phyloP scores from a whole-genome alignment of 495 filamentous ascomycete genomes.

The Pseudomonodictys pantanalensis region DNA sequence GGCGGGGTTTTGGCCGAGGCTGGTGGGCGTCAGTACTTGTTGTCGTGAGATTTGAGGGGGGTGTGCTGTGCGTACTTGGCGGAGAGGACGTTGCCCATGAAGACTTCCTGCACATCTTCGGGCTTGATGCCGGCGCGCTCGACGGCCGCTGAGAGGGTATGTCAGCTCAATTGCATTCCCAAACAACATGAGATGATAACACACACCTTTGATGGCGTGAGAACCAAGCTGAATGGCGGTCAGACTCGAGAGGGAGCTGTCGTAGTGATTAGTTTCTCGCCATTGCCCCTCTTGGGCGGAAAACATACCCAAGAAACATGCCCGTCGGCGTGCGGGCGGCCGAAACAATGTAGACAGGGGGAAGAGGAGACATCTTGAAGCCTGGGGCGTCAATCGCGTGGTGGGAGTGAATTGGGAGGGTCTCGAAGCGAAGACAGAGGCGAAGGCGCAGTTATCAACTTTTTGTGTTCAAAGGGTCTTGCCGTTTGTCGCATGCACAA shows the following conservation, averaged over 20 bases:
- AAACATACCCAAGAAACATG: slow-evolving; percentile 80
- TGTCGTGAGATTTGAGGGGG: slow-evolving; percentile 3
- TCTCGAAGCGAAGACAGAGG: neutral
- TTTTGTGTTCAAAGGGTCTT: too few relatives aligned
- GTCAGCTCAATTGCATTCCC: slow-evolving; percentile 16
- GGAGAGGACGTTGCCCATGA: slow-evolving; percentile 96
- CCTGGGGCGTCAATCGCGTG: neutral
- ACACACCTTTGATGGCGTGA: slow-evolving; percentile 83
- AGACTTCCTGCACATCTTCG: slow-evolving; percentile 87
- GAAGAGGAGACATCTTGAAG: slow-evolving; percentile 61
- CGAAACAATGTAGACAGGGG: slow-evolving; percentile 93
- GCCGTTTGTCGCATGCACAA: too few relatives aligned
- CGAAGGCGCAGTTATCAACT: neutral
- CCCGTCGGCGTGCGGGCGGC: slow-evolving; percentile 86
- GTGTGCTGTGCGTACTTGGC: slow-evolving; percentile 68
- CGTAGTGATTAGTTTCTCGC: slow-evolving; percentile 23
- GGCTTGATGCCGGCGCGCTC: slow-evolving; percentile 81
- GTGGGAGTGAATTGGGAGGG: neutral
- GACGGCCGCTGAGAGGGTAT: slow-evolving; percentile 62
- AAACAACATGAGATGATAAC: slow-evolving; percentile 6
- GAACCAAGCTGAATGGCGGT: slow-evolving; percentile 83
- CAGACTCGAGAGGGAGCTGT: slow-evolving; percentile 78
- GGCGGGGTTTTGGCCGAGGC: slow-evolving; percentile 93
- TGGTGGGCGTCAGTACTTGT: slow-evolving; percentile 40
- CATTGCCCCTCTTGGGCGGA: slow-evolving; percentile 8